A percentile compares a stretch with the other conserved stretches of the same genome.
Conservation (phyloP, 2,329 filamentous ascomycete species). For the Epichloe sp. region DNA sequence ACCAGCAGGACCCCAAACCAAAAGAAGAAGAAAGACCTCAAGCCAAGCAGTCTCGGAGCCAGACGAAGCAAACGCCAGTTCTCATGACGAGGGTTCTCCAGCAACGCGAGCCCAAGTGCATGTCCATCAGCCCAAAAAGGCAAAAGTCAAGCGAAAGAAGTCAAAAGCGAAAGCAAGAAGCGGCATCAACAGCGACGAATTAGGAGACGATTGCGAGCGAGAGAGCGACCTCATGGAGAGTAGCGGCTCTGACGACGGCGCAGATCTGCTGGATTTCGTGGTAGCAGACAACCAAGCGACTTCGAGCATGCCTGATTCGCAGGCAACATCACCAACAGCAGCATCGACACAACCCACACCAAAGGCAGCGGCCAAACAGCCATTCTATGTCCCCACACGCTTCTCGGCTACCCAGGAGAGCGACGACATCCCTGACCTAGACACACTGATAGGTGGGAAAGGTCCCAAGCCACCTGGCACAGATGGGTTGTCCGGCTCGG, state of each 20-base stretch:
- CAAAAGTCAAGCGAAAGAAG: slow-evolving; percentile 12
- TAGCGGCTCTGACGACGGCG: slow-evolving; percentile 34
- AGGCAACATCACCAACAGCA: slow-evolving; percentile 15
- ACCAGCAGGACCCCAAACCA: slow-evolving; percentile 7
- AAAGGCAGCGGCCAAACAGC: slow-evolving; percentile 11
- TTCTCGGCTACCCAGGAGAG: slow-evolving; percentile 29
- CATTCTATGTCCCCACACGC: slow-evolving; percentile 25
- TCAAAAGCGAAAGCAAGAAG: slow-evolving; percentile 10
- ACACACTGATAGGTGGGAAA: slow-evolving; percentile 13
- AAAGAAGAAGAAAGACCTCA: slow-evolving; percentile 9
- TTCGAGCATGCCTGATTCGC: slow-evolving; percentile 23
- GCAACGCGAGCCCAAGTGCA: not conserved
- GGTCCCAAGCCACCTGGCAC: not conserved
- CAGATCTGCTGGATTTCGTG: slow-evolving; percentile 43
- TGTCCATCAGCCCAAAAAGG: slow-evolving; percentile 9
- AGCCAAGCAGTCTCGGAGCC: not conserved
- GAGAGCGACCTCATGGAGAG: slow-evolving; percentile 33
- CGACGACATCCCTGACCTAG: slow-evolving; percentile 24
- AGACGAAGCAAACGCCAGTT: slow-evolving; percentile 11
- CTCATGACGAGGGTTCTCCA: slow-evolving; percentile 9
- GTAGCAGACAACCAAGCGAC: slow-evolving; percentile 32
- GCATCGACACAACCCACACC: slow-evolving; percentile 10
- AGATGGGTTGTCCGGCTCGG: slow-evolving; percentile 8
- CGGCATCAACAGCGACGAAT: slow-evolving; percentile 31
- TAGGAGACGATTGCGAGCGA: slow-evolving; percentile 38